Base-by-base conservation (phyloP, 2,329 filamentous ascomycete species). In the Metarhizium robertsii region DNA sequence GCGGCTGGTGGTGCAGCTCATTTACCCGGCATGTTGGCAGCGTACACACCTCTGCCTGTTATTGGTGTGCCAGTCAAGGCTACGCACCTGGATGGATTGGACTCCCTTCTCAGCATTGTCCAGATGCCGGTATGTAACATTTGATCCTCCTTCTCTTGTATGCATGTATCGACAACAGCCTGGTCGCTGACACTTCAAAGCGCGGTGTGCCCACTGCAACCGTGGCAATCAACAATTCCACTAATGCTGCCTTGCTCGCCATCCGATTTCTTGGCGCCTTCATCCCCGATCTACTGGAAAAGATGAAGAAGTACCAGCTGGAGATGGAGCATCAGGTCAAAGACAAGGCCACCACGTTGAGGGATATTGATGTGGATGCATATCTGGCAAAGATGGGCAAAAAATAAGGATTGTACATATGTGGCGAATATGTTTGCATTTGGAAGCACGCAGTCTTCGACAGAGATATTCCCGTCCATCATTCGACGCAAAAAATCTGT, bases 11-110 rank as follows among this genome's bases (percentile, higher is more conserved):
- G 87, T 30, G 87, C 87, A 0, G 87, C 87, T 6, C 82, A 86
- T 61, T 72, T 90, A 1, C 86, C 87, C 0, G 87, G 87, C n/a
- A 90, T 90, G 86, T 70, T 86, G 5, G 84, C 86, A 0, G 83
- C 85, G 1, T 81, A 87, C 65, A 89, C 86, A 0, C 76, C 83
- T 2, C 70, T 92, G 16, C 88, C 88, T 0, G 87, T 91, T 2
- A 89, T 92, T 55, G 88, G 88, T 5, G 84, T 92, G 0, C 88
- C 88, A 0, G 85, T 92, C 30, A 88, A 86, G 72, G 87, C 85
- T 0, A 88, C 84, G 20, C 80, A 83, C 25, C 71, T 90, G 6
- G 88, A 90, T 64, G 87, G 87, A 3, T 73, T 85, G 58, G 88
- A 91, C 66, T 86, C 81, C 58, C 71, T 91, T 54, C 73, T 86